Percentiles rank a stretch among this genome's conserved stretches.
phyloP scores from a whole-genome alignment of 1,284 basidiomycete genomes.

The Neolentinus lepideus region DNA sequence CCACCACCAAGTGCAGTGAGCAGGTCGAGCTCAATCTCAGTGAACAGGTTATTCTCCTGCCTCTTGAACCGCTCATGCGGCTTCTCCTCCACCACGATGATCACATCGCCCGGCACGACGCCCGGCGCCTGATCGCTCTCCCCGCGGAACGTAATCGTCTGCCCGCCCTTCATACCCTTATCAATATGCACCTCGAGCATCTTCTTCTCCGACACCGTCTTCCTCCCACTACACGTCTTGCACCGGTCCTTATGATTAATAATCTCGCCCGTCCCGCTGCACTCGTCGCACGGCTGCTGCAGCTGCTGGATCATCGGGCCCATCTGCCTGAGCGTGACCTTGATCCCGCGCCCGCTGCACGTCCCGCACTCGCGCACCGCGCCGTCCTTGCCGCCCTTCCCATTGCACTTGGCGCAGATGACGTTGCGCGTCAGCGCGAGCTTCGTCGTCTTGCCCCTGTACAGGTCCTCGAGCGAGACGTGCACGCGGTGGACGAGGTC shows the following conservation, averaged over 20 bases:
- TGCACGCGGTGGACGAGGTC: constrained; percentile 97
- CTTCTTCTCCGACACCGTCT: constrained; percentile 93
- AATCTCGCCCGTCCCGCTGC: constrained; percentile 86
- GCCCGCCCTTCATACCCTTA: constrained; percentile 98
- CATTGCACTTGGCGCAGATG: constrained; percentile 90
- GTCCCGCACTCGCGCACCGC: constrained; percentile 77
- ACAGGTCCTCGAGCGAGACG: constrained; percentile 95
- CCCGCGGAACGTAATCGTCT: constrained; percentile 91
- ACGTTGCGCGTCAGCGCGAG: constrained; percentile 95
- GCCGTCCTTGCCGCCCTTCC: constrained; percentile 96
- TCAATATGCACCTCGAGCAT: constrained; percentile 98
- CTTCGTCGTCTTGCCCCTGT: constrained; percentile 98
- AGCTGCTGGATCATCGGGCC: constrained; percentile 99
- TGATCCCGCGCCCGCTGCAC: constrained; percentile 91
- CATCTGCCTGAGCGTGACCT: constrained; percentile 90
- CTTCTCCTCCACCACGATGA: constrained; percentile 97
- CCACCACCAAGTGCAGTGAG: constrained; percentile 94
- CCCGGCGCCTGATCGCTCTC: constrained; percentile 96
- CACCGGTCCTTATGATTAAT: constrained; percentile 95
- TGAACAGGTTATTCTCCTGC: constrained; percentile 89
- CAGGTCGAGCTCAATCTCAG: constrained; percentile 87
- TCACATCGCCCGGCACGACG: constrained; percentile 90
- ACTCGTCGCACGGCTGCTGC: constrained; percentile 93
- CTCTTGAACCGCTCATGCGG: constrained; percentile 89
- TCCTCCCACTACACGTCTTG: constrained; percentile 93